Evolutionary conservation across 148 eudicot genomes (phyloP), one percentile per base, ranked within the genome.

Genomic region (Vaccinium darrowii): DNA sequence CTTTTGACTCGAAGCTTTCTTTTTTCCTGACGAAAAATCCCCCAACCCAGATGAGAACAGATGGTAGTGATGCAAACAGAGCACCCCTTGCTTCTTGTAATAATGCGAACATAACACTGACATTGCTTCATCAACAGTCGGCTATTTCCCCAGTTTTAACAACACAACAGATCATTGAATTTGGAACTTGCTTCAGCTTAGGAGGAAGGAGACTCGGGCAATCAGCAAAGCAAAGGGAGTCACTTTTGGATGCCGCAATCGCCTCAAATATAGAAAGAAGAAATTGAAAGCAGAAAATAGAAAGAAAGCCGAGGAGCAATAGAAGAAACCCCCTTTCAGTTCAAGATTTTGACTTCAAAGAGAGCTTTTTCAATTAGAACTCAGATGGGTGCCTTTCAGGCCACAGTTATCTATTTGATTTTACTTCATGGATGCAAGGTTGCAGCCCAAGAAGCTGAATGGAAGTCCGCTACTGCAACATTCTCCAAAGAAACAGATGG

Each of bases 401-500:
- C 27, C 57, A 65, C 76, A 63, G 13, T 84, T 7, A 78, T 84
- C 14, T 78, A 18, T 56, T 84, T 89, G 25, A 36, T 91, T 0
- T 43, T 90, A 25, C 65, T 86, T 62, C 87, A 79, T 36, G 69
- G 83, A 53, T n/a, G 69, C 83, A 71, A 86, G 58, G 88, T 85
- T 12, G 87, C 88, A 27, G 69, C 79, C 27, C 85, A 71, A 52
- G 93, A 89, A 30, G 88, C 65, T 69, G 92, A 86, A 33, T 93
- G 95, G 95, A 89, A 84, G 53, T 90, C 94, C 63, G 94, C 92
- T 25, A 85, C 94, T 23, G 93, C 95, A 10, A 93, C 94, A 49
- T 93, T 81, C 82, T 84, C 84, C 56, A 91, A 90, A 81, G 91
- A 90, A 81, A 83, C 89, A 0, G 88, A 93, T 84, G 91, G 77